phyloP scores from a whole-genome alignment of 2,329 filamentous ascomycete genomes.

The Aaosphaeria arxii region DNA sequence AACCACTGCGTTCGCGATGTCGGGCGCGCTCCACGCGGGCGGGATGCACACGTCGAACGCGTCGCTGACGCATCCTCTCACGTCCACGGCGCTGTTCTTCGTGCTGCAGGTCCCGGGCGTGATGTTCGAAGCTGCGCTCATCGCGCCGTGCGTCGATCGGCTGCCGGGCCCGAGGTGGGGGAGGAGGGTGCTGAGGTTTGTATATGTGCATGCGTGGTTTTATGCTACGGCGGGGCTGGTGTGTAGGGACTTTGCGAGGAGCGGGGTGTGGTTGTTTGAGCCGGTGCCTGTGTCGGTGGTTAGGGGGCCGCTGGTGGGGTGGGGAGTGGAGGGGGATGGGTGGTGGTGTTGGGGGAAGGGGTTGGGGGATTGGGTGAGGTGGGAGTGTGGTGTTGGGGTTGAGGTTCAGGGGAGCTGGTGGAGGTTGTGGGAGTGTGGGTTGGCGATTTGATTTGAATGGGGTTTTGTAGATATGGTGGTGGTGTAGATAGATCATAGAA shows the following conservation, averaged over 20 bases:
- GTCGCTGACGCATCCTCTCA: slow-evolving; percentile 42
- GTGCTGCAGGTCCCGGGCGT: slow-evolving; percentile 66
- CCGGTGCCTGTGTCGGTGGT: slow-evolving; percentile 73
- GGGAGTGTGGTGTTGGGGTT: slow-evolving; percentile 47
- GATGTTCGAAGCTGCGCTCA: slow-evolving; percentile 48
- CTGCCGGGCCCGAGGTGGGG: slow-evolving; percentile 43
- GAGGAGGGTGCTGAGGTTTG: slow-evolving; percentile 57
- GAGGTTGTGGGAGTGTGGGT: slow-evolving; percentile 63
- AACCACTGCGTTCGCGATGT: slow-evolving; percentile 61
- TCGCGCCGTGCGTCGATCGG: neutral
- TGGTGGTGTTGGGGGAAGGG: slow-evolving; percentile 49
- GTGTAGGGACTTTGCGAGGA: slow-evolving; percentile 71
- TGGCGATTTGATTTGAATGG: slow-evolving; percentile 33
- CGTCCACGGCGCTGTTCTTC: slow-evolving; percentile 65
- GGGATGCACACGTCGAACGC: slow-evolving; percentile 67
- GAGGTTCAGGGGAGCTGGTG: slow-evolving; percentile 27
- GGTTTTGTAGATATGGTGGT: neutral
- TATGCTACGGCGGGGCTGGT: slow-evolving; percentile 63
- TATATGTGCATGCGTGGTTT: slow-evolving; percentile 66
- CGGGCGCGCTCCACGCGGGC: slow-evolving; percentile 66
- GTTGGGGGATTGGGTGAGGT: slow-evolving; percentile 51
- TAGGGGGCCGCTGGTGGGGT: slow-evolving; percentile 64
- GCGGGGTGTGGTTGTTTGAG: slow-evolving; percentile 77
- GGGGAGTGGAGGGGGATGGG: slow-evolving; percentile 61
- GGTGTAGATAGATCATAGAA: neutral